A percentile compares a stretch with the other conserved stretches of the same genome.
phyloP scores from a whole-genome alignment of 441 rosid species.

The Pelargonium citronellum region DNA sequence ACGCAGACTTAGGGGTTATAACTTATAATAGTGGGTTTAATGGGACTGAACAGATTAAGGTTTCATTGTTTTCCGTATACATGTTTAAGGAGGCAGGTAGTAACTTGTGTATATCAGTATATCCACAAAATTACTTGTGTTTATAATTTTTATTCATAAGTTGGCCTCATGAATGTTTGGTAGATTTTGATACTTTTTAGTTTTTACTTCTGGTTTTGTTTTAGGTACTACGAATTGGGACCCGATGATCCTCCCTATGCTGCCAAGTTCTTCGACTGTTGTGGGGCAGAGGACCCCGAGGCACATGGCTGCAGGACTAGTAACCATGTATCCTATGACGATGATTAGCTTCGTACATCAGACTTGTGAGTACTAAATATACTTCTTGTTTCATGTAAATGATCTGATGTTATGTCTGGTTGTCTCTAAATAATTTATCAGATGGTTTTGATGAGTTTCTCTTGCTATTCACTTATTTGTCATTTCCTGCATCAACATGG shows the following conservation, averaged over 20 bases:
- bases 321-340: slow-evolving; percentile 68
- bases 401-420: background rate
- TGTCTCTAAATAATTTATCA: background rate
- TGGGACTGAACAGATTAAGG: no score
- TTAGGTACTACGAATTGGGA: slow-evolving; percentile 74
- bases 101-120: no score
- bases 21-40: no score
- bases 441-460: no score
- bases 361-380: background rate
- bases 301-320: slow-evolving; percentile 69
- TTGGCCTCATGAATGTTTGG: background rate
- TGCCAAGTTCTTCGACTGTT: slow-evolving; percentile 88
- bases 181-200: background rate
- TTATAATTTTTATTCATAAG: background rate
- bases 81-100: no score
- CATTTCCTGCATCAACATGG: no score
- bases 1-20: no score
- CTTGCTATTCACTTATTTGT: no score
- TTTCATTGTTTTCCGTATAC: no score
- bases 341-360: slow-evolving; percentile 24
- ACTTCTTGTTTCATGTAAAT: slow-evolving; percentile 1
- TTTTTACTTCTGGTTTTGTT: background rate
- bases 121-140: no score
- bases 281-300: slow-evolving; percentile 84
- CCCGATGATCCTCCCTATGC: slow-evolving; percentile 84